Evolutionary conservation across 176 grass and related monocot genomes (phyloP), one percentile per base, ranked within the genome.

Genomic region (Avena eriantha): DNA sequence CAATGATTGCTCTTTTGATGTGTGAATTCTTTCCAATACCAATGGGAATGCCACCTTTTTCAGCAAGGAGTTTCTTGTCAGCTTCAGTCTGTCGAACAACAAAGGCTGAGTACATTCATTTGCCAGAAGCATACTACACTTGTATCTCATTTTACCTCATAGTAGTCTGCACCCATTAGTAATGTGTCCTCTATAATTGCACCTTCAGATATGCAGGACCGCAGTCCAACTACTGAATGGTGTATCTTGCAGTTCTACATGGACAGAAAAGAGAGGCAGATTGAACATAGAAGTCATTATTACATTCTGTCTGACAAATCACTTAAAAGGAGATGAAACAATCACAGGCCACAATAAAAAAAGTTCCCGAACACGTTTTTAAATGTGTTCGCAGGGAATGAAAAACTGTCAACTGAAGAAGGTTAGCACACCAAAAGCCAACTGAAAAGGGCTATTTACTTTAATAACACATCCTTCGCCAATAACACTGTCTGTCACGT

Each of bases 161-260:
- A 99, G 66, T 99, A 99, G 83, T 99, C 97, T 3, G 97, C 97
- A 64, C 97, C 97, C 97, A 99, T 99, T 70, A 99, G 85, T 35
- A 99, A 90, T 46, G 94, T 87, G 60, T 99, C 97, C 83, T 99
- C 94, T 82, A 99, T 88, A 53, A 94, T 77, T 76, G 97, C 97
- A 57, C 94, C 97, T 94, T 97, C 97, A 70, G 97, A 94, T 76
- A 99, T 94, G 80, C 97, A 99, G 41, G 97, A 99, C 13, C 94
- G 92, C 63, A 99, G 94, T 47, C 97, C 97, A 83, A 99, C 83
- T 31, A 99, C 92, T 11, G 94, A 99, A 90, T 99, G 97, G 63
- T 99, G 89, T 83, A 99, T 99, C 90, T 91, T 94, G 89, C 97
- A 99, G 83, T 97, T 93, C 97, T 99, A 49, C 59, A 79, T 24